Conservation (phyloP, 2,329 filamentous ascomycete genomes). For the Pestalotiopsis sp. region DNA sequence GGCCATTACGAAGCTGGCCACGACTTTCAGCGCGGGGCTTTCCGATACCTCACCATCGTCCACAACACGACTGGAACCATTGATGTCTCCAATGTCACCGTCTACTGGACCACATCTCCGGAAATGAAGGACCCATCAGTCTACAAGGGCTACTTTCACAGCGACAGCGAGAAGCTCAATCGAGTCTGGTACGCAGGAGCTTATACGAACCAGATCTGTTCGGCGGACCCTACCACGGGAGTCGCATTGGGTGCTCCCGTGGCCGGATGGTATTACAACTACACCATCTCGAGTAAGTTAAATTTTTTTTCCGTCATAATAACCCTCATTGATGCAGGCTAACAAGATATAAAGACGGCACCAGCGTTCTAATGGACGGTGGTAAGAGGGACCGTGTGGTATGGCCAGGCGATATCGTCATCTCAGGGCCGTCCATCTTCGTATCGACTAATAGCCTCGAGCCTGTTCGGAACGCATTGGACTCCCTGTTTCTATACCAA, state of each 20-base stretch:
- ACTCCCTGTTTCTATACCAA: constrained; percentile 35
- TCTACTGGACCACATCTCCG: not conserved
- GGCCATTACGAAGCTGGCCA: not conserved
- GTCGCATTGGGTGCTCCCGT: not conserved
- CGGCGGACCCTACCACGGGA: constrained; percentile 13
- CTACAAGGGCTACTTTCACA: constrained; percentile 56
- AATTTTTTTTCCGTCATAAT: not conserved
- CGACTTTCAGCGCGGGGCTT: not conserved
- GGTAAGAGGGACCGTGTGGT: constrained; percentile 58
- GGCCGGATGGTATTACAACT: not conserved
- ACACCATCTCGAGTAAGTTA: not conserved
- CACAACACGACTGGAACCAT: not conserved
- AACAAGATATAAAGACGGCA: not conserved
- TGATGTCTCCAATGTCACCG: not conserved
- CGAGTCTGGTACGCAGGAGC: constrained; percentile 59
- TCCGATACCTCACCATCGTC: not conserved
- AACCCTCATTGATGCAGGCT: no score
- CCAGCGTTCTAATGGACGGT: constrained; percentile 41
- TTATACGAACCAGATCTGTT: constrained; percentile 48
- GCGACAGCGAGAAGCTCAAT: constrained; percentile 51
- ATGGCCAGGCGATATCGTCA: constrained; percentile 61
- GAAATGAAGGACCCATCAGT: constrained; percentile 24
- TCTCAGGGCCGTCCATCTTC: constrained; percentile 50
- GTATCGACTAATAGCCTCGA: constrained; percentile 49
- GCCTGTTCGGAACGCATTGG: constrained; percentile 42